Percentiles rank a stretch among this genome's conserved stretches.
phyloP scores from a whole-genome alignment of 495 filamentous ascomycete species.

The Cairneyella variabilis region DNA sequence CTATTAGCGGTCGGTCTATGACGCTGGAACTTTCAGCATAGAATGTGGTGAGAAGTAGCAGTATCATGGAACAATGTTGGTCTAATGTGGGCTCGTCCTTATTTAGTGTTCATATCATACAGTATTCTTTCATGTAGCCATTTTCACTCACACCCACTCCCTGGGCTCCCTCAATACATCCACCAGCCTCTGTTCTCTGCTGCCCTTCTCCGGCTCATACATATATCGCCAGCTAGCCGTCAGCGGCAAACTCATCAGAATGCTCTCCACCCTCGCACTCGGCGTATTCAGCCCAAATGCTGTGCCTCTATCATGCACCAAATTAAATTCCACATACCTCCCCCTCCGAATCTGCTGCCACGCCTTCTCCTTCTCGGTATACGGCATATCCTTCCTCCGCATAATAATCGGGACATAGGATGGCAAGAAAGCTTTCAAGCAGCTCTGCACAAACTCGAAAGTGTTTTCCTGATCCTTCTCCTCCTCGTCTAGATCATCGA shows the following conservation, averaged over 20 bases:
- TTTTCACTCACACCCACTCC: no score
- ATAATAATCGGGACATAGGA: constrained; percentile 88
- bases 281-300: constrained; percentile 93
- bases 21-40: no score
- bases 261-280: constrained; percentile 88
- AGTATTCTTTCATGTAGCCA: no score
- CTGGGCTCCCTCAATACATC: constrained; percentile 80
- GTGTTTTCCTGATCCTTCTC: constrained; percentile 86
- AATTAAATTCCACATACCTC: constrained; percentile 96
- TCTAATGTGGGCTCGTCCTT: no score
- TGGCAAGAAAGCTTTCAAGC: constrained; percentile 81
- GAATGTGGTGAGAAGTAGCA: no score
- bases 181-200: constrained; percentile 69
- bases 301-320: constrained; percentile 95
- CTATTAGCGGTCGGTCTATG: no score
- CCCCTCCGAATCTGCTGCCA: constrained; percentile 96
- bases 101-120: no score
- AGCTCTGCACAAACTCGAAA: constrained; percentile 86
- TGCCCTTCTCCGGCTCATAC: constrained; percentile 75
- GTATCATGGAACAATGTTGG: no score
- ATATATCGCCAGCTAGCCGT: constrained; percentile 96
- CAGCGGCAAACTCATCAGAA: constrained; percentile 92
- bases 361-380: constrained; percentile 75
- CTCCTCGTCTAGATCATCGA: constrained; percentile 89
- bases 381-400: constrained; percentile 86